Evolutionary conservation across 169 alveolate species (phyloP), one percentile per base, ranked within the genome.

Genomic region (Plasmodium knowlesi): DNA sequence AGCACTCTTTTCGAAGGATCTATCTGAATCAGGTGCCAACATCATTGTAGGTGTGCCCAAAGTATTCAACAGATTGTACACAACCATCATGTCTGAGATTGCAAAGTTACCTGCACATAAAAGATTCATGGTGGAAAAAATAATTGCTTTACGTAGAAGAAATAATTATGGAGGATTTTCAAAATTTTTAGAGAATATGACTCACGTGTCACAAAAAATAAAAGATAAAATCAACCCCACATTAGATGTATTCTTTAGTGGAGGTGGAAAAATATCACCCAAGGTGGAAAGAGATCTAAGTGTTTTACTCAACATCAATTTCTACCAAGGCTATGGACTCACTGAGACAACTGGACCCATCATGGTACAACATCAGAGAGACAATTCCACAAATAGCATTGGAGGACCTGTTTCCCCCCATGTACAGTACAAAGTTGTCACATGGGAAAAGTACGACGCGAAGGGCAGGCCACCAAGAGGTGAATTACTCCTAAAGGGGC

Each of bases 401-500:
- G 94, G 94, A 34, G 94, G 94, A 8, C 90, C 94, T 0, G n/a
- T 61, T 1, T 57, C 89, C 6, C 9, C 43, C 5, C 28, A 22
- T 79, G 25, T 43, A 9, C 41, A 53, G 71, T 89, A 57, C 50
- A 78, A 80, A 67, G 80, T 89, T 14, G 22, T 19, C 16, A 25
- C 94, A 9, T 89, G 94, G 94, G 94, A 89, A 89, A 37, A 67
- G 5, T 89, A 89, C 83, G 85, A 86, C 41, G 95, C 97, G 0
- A 96, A 95, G 30, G 97, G 95, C 57, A 95, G 95, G 8, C 92
- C 96, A 6, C 99, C 99, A 12, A 95, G 97, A 86, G 99, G 99
- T 34, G 99, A 99, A 93, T 92, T 98, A 30, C 96, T 98, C 79
- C 41, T 98, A n/a, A 96, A 97, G 88, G 99, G 99, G 1, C 95